phyloP scores from a whole-genome alignment of 805 yeast genomes.

The Nakazawaea sp. region DNA sequence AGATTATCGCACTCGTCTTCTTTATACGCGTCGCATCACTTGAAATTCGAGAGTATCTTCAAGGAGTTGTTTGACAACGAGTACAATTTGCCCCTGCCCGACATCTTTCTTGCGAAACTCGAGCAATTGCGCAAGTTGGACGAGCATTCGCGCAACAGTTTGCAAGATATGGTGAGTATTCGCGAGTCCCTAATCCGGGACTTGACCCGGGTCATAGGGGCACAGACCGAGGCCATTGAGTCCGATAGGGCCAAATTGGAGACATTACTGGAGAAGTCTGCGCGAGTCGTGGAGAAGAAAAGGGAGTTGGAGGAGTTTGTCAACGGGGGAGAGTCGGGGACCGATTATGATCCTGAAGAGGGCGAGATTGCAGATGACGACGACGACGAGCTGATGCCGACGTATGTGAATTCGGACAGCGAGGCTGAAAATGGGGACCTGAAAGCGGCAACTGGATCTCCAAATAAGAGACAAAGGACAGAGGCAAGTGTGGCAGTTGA shows the following conservation, averaged over 20 bases:
- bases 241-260: conserved; percentile 18
- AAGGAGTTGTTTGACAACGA: conserved; percentile 20
- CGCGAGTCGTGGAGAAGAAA: conserved; percentile 15
- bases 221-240: conserved; percentile 24
- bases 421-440: not conserved
- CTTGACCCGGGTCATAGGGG: conserved; percentile 19
- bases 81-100: conserved; percentile 23
- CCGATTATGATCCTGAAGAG: conserved; percentile 4
- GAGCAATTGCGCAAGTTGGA: conserved; percentile 14
- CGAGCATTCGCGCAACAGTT: conserved; percentile 11
- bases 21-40: conserved; percentile 14
- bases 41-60: conserved; percentile 18
- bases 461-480: conserved; percentile 10
- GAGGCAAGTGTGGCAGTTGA: conserved; percentile 10
- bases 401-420: conserved; percentile 13
- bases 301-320: conserved; percentile 18
- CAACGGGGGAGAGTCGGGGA: not conserved
- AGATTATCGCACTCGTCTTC: conserved; percentile 17
- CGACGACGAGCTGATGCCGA: conserved; percentile 16
- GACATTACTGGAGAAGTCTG: conserved; percentile 14
- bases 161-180: conserved; percentile 13
- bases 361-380: conserved; percentile 13
- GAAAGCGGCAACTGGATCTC: not conserved
- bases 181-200: conserved; percentile 19
- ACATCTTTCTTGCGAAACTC: conserved; percentile 19